phyloP scores from a whole-genome alignment of 1,139 yeast genomes.

The Saccharomyces hybrid region DNA sequence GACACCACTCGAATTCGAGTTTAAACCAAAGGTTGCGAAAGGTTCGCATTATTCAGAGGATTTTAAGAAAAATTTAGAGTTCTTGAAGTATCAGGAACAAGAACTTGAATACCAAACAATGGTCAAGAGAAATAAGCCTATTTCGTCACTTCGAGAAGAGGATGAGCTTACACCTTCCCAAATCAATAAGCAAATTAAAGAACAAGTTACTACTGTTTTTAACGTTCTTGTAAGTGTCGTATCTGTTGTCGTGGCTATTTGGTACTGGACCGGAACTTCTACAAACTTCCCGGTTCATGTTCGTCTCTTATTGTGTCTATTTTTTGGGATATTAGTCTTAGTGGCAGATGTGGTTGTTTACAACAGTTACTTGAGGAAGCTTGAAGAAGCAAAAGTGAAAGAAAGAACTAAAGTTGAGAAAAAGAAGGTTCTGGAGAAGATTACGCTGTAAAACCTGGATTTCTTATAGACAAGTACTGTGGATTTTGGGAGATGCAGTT shows the following conservation, averaged over 20 bases:
- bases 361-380: slow-evolving; percentile 61
- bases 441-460: slow-evolving; percentile 6
- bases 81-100: slow-evolving; percentile 45
- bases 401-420: slow-evolving; percentile 57
- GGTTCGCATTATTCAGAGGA: slow-evolving; percentile 45
- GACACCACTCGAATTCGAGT: slow-evolving; percentile 19
- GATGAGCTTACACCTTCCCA: slow-evolving; percentile 41
- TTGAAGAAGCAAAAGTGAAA: slow-evolving; percentile 57
- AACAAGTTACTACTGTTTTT: slow-evolving; percentile 74
- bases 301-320: slow-evolving; percentile 61
- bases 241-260: slow-evolving; percentile 80
- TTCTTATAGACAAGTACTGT: background rate
- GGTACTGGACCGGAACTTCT: slow-evolving; percentile 84
- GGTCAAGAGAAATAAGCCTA: slow-evolving; percentile 31
- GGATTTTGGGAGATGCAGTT: background rate
- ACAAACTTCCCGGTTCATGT: slow-evolving; percentile 45
- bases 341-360: slow-evolving; percentile 91
- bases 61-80: slow-evolving; percentile 51
- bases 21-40: slow-evolving; percentile 16
- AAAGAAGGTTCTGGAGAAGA: slow-evolving; percentile 43
- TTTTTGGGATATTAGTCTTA: slow-evolving; percentile 63
- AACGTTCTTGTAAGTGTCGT: slow-evolving; percentile 71
- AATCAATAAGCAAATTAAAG: slow-evolving; percentile 63
- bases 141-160: slow-evolving; percentile 25
- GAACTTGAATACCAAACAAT: slow-evolving; percentile 64